Conservation (phyloP, 768 basidiomycete species). For the Naganishia kalamii region DNA sequence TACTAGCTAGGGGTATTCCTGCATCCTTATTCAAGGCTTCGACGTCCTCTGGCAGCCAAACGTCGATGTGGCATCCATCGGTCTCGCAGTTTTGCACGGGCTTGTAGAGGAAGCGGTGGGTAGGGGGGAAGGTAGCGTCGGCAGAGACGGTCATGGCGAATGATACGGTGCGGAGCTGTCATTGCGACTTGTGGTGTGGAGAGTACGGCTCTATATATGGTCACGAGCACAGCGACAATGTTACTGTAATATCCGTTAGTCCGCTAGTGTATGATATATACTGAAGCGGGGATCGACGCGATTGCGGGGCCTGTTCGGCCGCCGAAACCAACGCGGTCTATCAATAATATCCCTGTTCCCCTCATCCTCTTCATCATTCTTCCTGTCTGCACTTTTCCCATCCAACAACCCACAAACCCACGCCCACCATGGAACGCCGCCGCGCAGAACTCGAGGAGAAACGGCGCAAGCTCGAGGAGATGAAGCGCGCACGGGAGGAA, state of each 20-base stretch:
- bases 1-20: background rate
- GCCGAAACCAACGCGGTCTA: background rate
- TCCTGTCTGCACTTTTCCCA: background rate
- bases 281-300: background rate
- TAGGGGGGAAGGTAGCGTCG: background rate
- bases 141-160: conserved; percentile 5
- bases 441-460: conserved; percentile 88
- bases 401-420: background rate
- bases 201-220: no score
- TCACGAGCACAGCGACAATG: no score
- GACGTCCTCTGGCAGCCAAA: conserved; percentile 10
- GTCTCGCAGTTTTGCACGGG: conserved; percentile 12
- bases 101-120: conserved; percentile 18
- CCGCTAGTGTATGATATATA: no score
- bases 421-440: conserved; percentile 47
- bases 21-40: background rate
- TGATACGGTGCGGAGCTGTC: no score
- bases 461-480: conserved; percentile 73
- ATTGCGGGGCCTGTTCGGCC: background rate
- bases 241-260: no score
- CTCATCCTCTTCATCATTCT: background rate
- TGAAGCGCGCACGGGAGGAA: conserved; percentile 69
- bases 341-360: background rate
- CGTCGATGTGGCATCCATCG: conserved; percentile 24
- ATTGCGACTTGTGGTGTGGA: no score